Base-by-base conservation (phyloP, 1,139 yeast species). In the Taphrina pruni region DNA sequence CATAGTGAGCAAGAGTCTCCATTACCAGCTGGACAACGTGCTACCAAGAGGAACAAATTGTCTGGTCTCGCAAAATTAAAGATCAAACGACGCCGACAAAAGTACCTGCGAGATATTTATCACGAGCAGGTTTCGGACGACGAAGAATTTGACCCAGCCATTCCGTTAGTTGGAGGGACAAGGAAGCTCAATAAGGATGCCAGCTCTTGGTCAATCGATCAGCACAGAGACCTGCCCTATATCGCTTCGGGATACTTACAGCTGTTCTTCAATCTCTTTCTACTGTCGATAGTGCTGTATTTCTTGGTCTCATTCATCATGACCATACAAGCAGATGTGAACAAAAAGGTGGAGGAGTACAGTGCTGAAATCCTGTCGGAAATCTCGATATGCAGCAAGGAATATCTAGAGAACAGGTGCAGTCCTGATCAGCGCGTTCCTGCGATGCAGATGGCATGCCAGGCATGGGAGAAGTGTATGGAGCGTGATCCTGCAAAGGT, bases 401-500 rank as follows among this genome's bases (percentile, higher is more conserved):
- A 90, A 71, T 94, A 87, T 77, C 77, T 84, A 35, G 79, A 88
- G 48, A 93, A 94, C 78, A 85, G 88, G 74, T 94, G 99, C 76
- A 78, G 82, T 71, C 82, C 82, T 1, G 80, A 77, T 0, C 75
- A 76, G 71, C 80, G 84, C 9, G 85, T 85, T 0, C 97, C 97
- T 0, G 94, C 92, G 0, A 78, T 92, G 39, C 92, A 89, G 73
- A 78, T 80, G n/a, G 82, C 86, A 21, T 94, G 99, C 77, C 81
- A 84, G 43, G 81, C 81, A 54, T 90, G 97, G 96, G 88, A 86
- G 72, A 84, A 83, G 72, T 94, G 99, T 78, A 92, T 90, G 96
- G 86, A 87, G 74, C 82, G 91, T 71, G 96, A 93, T 74, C 97
- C 97, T 14, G 85, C 86, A 54, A 81, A 85, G 7, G 85, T 92